Conservation (phyloP, 2,329 filamentous ascomycete species). For the Shiraia sp. region DNA sequence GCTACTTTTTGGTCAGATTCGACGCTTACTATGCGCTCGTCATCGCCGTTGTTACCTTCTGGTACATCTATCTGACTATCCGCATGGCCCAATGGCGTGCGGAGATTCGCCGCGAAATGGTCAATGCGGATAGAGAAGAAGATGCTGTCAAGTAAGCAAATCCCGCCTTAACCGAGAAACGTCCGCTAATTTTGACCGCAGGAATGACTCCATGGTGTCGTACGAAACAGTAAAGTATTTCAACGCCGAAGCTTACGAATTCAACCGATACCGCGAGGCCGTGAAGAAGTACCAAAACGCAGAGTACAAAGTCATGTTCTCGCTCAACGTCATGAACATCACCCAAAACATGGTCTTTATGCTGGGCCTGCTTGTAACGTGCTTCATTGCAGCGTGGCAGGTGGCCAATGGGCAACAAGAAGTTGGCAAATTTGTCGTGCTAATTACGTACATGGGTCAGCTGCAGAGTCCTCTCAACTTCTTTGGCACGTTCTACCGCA, state of each 20-base stretch:
- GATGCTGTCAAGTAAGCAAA: conserved; percentile 80
- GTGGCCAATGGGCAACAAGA: conserved; percentile 64
- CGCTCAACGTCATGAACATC: conserved; percentile 63
- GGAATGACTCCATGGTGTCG: conserved; percentile 96
- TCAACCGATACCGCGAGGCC: conserved; percentile 59
- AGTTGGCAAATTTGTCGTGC: conserved; percentile 70
- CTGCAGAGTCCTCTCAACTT: conserved; percentile 72
- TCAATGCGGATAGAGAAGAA: conserved; percentile 91
- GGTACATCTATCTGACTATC: conserved; percentile 95
- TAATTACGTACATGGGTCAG: conserved; percentile 75
- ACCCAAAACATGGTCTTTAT: conserved; percentile 68
- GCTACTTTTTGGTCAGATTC: conserved; percentile 76
- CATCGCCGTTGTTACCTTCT: conserved; percentile 87
- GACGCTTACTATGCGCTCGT: conserved; percentile 90
- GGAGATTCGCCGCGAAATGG: conserved; percentile 89
- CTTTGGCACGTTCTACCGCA: conserved; percentile 92
- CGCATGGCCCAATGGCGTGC: conserved; percentile 93
- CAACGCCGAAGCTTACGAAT: conserved; percentile 64
- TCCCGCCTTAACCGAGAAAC: neutral
- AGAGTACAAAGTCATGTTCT: conserved; percentile 61
- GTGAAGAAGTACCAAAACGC: conserved; percentile 61
- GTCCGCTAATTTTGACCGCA: conserved; percentile 39
- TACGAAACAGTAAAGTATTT: conserved; percentile 80
- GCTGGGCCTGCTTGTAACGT: conserved; percentile 67
- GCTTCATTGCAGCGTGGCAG: conserved; percentile 71